Conservation (phyloP, 495 filamentous ascomycete species). For the Podospora conica region DNA sequence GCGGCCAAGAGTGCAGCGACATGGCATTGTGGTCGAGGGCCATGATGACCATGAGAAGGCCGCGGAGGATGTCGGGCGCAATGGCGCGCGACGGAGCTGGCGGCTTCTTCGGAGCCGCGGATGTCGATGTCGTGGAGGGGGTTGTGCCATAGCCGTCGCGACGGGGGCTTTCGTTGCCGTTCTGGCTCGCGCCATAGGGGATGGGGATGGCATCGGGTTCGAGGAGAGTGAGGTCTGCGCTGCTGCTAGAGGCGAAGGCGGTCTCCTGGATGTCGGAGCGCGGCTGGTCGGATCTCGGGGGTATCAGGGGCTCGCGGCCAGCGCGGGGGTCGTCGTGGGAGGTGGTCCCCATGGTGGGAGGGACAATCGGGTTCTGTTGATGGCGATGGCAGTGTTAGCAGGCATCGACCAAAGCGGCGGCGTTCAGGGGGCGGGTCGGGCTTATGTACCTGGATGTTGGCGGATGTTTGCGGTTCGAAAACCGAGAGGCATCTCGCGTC, state of each 20-base stretch:
- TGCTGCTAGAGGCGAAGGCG: slow-evolving; percentile 12
- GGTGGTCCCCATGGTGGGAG: background rate
- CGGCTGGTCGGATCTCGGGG: slow-evolving; percentile 3
- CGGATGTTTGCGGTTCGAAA: background rate
- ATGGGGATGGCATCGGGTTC: slow-evolving; percentile 9
- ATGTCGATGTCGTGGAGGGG: background rate
- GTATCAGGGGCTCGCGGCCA: background rate
- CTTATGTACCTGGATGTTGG: background rate
- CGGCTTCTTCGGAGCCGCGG: background rate
- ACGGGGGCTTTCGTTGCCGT: background rate
- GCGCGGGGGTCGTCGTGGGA: background rate
- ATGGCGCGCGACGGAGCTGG: slow-evolving; percentile 18
- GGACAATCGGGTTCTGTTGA: background rate
- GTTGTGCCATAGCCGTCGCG: slow-evolving; percentile 5
- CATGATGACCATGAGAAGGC: slow-evolving; percentile 29
- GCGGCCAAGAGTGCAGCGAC: slow-evolving; percentile 24
- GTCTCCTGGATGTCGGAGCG: slow-evolving; percentile 18
- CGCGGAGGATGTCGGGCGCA: slow-evolving; percentile 31
- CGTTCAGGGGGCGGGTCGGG: background rate
- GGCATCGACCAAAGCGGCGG: background rate
- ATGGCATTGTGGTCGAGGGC: slow-evolving; percentile 29
- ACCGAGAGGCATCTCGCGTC: too few relatives aligned
- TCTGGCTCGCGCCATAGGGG: background rate
- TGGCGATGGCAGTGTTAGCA: background rate
- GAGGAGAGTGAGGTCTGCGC: slow-evolving; percentile 5